Evolutionary conservation across 306 rosid species (phyloP).

Genomic region (Lagenaria siceraria): DNA sequence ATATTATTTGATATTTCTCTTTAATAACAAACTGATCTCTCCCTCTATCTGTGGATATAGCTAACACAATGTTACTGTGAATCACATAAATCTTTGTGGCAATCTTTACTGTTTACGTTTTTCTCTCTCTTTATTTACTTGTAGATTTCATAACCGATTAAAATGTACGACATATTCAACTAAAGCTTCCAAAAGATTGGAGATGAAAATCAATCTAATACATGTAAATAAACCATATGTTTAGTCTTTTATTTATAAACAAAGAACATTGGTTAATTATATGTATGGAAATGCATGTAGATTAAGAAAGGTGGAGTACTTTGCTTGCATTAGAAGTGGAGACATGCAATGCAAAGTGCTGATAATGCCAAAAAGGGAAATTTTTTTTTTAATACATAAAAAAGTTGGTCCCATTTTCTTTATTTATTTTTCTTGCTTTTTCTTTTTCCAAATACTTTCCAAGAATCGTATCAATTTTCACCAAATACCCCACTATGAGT

Average conservation of each 20-base stretch:
- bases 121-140: too few relatives aligned
- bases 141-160: too few relatives aligned
- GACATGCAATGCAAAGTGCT: slow-evolving; percentile 38
- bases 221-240: neutral
- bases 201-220: too few relatives aligned
- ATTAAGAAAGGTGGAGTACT: slow-evolving; percentile 9
- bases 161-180: too few relatives aligned
- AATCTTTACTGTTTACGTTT: too few relatives aligned
- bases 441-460: slow-evolving; percentile 18
- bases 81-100: too few relatives aligned
- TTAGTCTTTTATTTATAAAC: neutral
- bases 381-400: too few relatives aligned
- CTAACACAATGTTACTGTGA: too few relatives aligned
- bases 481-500: slow-evolving; percentile 19
- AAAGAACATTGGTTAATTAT: neutral
- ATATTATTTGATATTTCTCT: too few relatives aligned
- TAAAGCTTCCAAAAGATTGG: too few relatives aligned
- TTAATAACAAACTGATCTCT: too few relatives aligned
- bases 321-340: slow-evolving; percentile 35
- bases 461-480: slow-evolving; percentile 17
- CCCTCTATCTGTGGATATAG: too few relatives aligned
- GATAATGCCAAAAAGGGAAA: neutral
- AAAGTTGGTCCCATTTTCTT: neutral
- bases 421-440: neutral
- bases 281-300: neutral